Conservation (phyloP, 352 stramenopile species). For the Pythium brachiatum region DNA sequence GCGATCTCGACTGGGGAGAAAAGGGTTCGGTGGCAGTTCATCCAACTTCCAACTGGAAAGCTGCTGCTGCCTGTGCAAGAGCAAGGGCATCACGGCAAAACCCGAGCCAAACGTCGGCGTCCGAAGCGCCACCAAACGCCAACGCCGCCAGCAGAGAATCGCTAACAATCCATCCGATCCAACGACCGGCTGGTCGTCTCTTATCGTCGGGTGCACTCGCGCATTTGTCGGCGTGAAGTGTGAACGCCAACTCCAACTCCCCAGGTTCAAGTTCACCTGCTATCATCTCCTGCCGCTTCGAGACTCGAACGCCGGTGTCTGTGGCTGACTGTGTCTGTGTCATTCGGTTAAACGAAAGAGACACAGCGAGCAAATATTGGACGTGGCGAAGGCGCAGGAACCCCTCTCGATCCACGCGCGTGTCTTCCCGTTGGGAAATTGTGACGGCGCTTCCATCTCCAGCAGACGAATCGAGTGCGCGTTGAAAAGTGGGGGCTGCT, state of each 20-base stretch:
- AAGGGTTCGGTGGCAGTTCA: slow-evolving; percentile 1
- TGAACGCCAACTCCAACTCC: not conserved
- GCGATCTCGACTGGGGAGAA: slow-evolving; percentile 21
- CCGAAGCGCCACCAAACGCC: slow-evolving; percentile 4
- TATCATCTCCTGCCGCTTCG: not conserved
- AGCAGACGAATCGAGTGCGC: not conserved
- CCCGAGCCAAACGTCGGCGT: slow-evolving; percentile 5
- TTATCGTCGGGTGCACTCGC: not conserved
- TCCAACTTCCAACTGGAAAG: slow-evolving; percentile 15
- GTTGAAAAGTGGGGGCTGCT: slow-evolving; percentile 16
- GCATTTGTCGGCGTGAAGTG: not conserved
- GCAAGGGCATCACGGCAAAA: slow-evolving; percentile 7
- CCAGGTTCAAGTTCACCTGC: slow-evolving; percentile 25
- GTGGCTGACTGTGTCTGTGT: not conserved
- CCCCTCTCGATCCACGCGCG: not conserved
- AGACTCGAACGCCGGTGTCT: not conserved
- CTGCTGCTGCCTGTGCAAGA: slow-evolving; percentile 10
- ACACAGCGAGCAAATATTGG: not conserved
- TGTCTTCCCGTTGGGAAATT: not conserved
- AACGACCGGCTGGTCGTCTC: not conserved
- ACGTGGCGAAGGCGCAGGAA: slow-evolving; percentile 8
- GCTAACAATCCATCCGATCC: not conserved
- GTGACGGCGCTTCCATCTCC: slow-evolving; percentile 7
- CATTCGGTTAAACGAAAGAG: slow-evolving; percentile 17
- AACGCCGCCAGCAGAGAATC: not conserved